phyloP scores from a whole-genome alignment of 805 yeast genomes.

The Nakazawaea siamensis region DNA sequence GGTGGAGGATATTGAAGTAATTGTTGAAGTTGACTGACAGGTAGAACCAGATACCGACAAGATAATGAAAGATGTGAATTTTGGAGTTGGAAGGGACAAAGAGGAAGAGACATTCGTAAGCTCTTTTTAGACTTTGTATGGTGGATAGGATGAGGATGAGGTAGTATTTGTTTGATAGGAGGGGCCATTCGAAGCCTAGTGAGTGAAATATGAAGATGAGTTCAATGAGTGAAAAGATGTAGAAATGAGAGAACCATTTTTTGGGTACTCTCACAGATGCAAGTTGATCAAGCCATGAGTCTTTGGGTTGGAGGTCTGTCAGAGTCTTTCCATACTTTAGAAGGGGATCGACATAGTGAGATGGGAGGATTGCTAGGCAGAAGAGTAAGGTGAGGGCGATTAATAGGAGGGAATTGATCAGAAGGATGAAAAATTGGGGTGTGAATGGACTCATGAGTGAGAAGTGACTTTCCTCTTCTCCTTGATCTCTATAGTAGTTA shows the following conservation, averaged over 20 bases:
- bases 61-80: slow-evolving; percentile 60
- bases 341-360: no score
- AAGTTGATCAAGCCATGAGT: slow-evolving; percentile 18
- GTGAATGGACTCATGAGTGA: no score
- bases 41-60: slow-evolving; percentile 58
- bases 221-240: slow-evolving; percentile 33
- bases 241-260: slow-evolving; percentile 55
- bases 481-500: no score
- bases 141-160: slow-evolving; percentile 19
- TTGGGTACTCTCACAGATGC: slow-evolving; percentile 56
- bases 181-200: slow-evolving; percentile 12
- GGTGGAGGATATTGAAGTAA: slow-evolving; percentile 13
- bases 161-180: slow-evolving; percentile 11
- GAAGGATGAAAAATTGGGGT: no score
- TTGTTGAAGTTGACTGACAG: slow-evolving; percentile 32
- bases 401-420: no score
- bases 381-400: no score
- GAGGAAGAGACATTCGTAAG: slow-evolving; percentile 44
- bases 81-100: slow-evolving; percentile 34
- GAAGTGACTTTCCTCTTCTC: no score
- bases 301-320: no score
- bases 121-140: slow-evolving; percentile 50
- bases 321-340: no score
- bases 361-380: no score
- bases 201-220: slow-evolving; percentile 16